phyloP scores from a whole-genome alignment of 352 stramenopile genomes.

The Pythium plurisporium region DNA sequence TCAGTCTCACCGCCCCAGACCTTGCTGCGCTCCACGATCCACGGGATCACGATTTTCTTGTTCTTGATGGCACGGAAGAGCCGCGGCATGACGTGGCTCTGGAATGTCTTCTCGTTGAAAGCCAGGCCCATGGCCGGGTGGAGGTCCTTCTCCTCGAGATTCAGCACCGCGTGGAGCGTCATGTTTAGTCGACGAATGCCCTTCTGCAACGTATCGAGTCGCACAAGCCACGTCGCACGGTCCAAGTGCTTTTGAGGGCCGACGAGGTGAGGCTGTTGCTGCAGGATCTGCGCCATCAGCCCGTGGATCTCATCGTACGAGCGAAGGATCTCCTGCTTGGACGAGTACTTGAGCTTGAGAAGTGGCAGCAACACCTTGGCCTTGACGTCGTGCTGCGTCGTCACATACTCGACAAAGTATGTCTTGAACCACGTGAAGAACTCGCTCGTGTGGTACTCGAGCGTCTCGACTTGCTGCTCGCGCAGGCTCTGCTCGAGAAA shows the following conservation, averaged over 20 bases:
- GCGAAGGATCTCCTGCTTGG: constrained; percentile 57
- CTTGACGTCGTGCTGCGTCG: constrained; percentile 69
- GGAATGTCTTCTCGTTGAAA: constrained; percentile 74
- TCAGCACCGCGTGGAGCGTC: constrained; percentile 61
- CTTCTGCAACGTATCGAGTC: constrained; percentile 59
- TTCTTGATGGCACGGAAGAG: constrained; percentile 70
- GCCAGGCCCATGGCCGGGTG: constrained; percentile 49
- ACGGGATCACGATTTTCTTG: constrained; percentile 80
- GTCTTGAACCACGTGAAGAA: constrained; percentile 82
- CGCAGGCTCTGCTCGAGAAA: constrained; percentile 57
- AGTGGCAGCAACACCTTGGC: constrained; percentile 56
- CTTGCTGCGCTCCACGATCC: constrained; percentile 83
- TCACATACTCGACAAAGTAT: constrained; percentile 78
- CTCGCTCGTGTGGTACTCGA: constrained; percentile 55
- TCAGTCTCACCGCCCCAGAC: constrained; percentile 75
- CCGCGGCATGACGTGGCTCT: constrained; percentile 68
- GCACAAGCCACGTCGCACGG: constrained; percentile 45
- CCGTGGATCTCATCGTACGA: constrained; percentile 65
- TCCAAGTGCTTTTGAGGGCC: constrained; percentile 11
- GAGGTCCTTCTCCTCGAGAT: constrained; percentile 69
- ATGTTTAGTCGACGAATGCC: constrained; percentile 65
- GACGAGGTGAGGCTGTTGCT: constrained; percentile 46
- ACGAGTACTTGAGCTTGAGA: constrained; percentile 49
- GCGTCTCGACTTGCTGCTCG: constrained; percentile 29
- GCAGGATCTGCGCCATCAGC: constrained; percentile 53